Base-by-base conservation (phyloP, 768 basidiomycete genomes). In the Russula griseocarnosa region DNA sequence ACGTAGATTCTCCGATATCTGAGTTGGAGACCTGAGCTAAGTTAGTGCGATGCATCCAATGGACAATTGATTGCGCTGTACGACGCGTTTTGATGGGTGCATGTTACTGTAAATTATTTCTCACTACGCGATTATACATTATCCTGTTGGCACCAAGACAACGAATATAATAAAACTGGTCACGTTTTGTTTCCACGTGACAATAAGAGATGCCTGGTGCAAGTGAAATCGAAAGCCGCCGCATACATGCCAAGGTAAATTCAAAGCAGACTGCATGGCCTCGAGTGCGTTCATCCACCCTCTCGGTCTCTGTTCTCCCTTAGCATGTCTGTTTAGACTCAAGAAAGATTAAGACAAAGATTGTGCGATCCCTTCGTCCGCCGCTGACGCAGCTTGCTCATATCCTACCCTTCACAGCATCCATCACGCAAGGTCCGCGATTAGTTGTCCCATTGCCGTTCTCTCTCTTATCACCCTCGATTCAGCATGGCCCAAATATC, bases 401-500 rank as follows among this genome's bases (percentile, higher is more conserved):
- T 58, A 26, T 28, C 38, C 26, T 55, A 51, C 30, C 42, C 46
- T 60, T 47, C 38, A 62, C 67, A 81, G 80, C 81, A 76, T 74
- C 77, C 79, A 63, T 77, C 79, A 42, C 75, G 76, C 61, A 81
- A 81, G 75, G 81, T 82, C 73, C 53, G 76, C 47, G 58, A 13
- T n/a, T 51, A 22, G 7, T 22, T 16, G n/a, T 47, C 13, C 24
- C 50, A 2, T 20, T 18, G 18, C 49, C 32, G 34, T 28, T 30
- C 34, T 36, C 50, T 49, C 36, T 65, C 61, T 55, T 26, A 52
- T 44, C 7, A 38, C 10, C 22, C 32, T 50, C 28, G 58, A 28
- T 67, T 42, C 66, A 93, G 91, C 87, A 85, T 74, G 88, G 86
- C 11, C 82, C 84, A 24, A 85, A 86, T 62, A 81, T 90, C 53